phyloP scores from a whole-genome alignment of 441 rosid genomes.

The Eutrema salsugineum region DNA sequence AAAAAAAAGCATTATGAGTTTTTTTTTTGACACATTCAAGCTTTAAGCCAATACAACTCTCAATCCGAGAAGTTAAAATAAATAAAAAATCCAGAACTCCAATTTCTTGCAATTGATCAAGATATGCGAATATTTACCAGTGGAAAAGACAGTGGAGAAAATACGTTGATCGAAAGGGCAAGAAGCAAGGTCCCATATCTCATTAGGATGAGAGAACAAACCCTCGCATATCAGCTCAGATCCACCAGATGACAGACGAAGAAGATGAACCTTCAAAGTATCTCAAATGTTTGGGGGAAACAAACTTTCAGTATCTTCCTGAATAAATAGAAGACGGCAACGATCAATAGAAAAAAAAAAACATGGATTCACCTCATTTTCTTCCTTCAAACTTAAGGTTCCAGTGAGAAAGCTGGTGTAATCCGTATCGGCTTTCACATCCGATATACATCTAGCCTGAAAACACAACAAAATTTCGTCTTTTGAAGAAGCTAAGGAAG shows the following conservation, averaged over 20 bases:
- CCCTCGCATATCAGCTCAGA: slow-evolving; percentile 91
- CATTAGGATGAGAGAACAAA: slow-evolving; percentile 81
- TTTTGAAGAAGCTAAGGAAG: neutral
- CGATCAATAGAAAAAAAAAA: neutral
- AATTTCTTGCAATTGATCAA: neutral
- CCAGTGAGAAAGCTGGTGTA: slow-evolving; percentile 92
- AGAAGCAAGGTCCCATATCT: slow-evolving; percentile 90
- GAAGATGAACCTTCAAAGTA: slow-evolving; percentile 69
- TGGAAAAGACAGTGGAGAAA: slow-evolving; percentile 78
- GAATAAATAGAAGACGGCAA: slow-evolving; percentile 2
- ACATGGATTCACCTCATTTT: slow-evolving; percentile 58
- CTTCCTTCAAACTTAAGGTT: slow-evolving; percentile 82
- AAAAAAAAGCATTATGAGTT: slow-evolving; percentile 9
- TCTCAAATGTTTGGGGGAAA: neutral
- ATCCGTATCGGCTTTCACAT: slow-evolving; percentile 86
- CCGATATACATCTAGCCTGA: slow-evolving; percentile 90
- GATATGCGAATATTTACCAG: slow-evolving; percentile 41
- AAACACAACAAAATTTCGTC: neutral
- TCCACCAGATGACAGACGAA: slow-evolving; percentile 81
- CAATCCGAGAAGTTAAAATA: neutral
- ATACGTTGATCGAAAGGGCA: slow-evolving; percentile 93
- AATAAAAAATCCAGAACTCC: neutral
- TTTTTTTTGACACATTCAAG: neutral
- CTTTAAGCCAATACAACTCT: neutral
- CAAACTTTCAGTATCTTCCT: slow-evolving; percentile 8